These are phyloP conservation scores for Cyberlindnera xishuangbannaensis DNA, from an alignment of 805 yeast species.

Conservation along the genomic window DNA sequence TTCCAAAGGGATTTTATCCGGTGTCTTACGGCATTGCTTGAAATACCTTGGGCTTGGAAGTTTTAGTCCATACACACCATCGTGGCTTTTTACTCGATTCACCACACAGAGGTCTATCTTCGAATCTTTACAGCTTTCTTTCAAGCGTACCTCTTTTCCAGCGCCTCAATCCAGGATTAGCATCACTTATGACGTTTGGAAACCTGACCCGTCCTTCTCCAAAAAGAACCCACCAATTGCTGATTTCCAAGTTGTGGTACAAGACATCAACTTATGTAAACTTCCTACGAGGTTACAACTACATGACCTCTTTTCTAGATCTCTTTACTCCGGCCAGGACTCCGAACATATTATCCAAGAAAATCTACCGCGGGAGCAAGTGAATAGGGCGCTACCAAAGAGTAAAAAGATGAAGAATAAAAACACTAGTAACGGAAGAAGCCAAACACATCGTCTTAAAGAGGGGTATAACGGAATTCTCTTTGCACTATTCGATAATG, in stretches of 20 bases:
- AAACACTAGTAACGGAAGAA: too few species aligned
- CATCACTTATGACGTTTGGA: conserved; percentile 67
- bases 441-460: conserved; percentile 33
- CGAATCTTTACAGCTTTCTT: conserved; percentile 22
- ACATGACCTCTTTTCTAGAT: conserved; percentile 26
- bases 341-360: too few species aligned
- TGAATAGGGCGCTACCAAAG: too few species aligned
- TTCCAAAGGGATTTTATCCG: too few species aligned
- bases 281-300: conserved; percentile 46
- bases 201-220: conserved; percentile 66
- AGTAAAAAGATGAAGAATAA: too few species aligned
- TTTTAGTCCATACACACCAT: conserved; percentile 13
- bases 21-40: neutral
- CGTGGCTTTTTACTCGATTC: conserved; percentile 12
- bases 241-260: conserved; percentile 63
- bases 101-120: too few species aligned
- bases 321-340: too few species aligned
- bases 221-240: conserved; percentile 67
- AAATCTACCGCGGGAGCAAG: too few species aligned
- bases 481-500: conserved; percentile 68
- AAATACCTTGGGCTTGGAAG: conserved; percentile 5
- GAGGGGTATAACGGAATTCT: conserved; percentile 47
- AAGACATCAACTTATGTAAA: conserved; percentile 41
- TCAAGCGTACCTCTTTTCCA: neutral
- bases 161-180: too few species aligned